These are phyloP conservation scores for Daldinia caldariorum DNA, from an alignment of 495 filamentous ascomycete genomes.

Conservation along the genomic window DNA sequence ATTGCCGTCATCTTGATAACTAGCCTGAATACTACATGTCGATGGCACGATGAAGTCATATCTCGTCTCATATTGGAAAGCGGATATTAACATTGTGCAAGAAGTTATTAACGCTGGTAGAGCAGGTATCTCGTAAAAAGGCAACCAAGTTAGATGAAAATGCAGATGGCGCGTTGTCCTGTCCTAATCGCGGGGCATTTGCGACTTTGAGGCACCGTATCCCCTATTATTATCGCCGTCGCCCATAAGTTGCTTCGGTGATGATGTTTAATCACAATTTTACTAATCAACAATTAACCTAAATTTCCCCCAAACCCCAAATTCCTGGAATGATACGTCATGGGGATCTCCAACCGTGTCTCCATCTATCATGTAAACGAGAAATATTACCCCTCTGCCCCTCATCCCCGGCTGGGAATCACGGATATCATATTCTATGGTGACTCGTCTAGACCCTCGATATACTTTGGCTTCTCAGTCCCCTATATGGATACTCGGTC, in stretches of 20 bases:
- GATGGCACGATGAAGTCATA: slow-evolving; percentile 13
- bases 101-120: slow-evolving; percentile 19
- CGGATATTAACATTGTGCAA: slow-evolving; percentile 27
- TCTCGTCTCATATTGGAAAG: slow-evolving; percentile 36
- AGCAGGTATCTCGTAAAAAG: no score
- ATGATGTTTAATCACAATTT: not conserved
- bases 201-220: slow-evolving; percentile 9
- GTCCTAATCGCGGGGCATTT: slow-evolving; percentile 10
- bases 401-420: no score
- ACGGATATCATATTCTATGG: no score
- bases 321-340: not conserved
- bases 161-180: slow-evolving; percentile 1
- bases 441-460: not conserved
- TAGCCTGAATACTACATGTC: slow-evolving; percentile 22
- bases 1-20: not conserved
- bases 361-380: not conserved
- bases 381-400: not conserved
- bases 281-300: not conserved
- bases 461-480: not conserved
- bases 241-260: not conserved
- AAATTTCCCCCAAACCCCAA: not conserved
- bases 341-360: not conserved
- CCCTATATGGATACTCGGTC: not conserved
- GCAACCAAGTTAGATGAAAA: no score
- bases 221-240: not conserved